Conservation (phyloP, 495 filamentous ascomycete species). For the Echria macrotheca region DNA sequence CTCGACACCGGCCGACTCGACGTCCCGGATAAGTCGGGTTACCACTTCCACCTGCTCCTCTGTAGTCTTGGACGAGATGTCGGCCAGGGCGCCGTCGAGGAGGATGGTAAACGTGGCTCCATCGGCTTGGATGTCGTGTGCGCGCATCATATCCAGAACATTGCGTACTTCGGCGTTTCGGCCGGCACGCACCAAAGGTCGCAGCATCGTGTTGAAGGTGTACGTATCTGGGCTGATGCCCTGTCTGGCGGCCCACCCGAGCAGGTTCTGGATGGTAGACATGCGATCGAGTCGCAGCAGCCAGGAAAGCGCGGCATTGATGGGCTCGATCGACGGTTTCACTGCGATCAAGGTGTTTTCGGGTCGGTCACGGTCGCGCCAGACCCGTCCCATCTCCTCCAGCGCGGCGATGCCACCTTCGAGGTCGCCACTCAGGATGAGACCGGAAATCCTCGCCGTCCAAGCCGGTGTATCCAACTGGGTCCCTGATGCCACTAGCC, state of each 20-base stretch:
- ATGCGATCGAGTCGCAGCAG: constrained; percentile 32
- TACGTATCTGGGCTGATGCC: constrained; percentile 53
- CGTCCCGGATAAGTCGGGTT: constrained; percentile 41
- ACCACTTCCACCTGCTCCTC: constrained; percentile 30
- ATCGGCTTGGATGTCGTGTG: constrained; percentile 29
- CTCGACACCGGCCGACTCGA: constrained; percentile 48
- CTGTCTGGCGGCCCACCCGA: constrained; percentile 54
- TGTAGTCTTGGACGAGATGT: constrained; percentile 12
- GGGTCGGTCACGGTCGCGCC: constrained; percentile 34
- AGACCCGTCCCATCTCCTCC: constrained; percentile 53
- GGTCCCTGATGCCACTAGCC: constrained; percentile 45
- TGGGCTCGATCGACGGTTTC: constrained; percentile 51
- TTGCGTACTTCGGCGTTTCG: constrained; percentile 29
- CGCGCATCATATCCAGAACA: constrained; percentile 39
- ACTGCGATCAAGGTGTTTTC: constrained; percentile 36
- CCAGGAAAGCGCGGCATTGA: constrained; percentile 57
- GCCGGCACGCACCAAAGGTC: constrained; percentile 44
- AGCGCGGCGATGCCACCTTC: constrained; percentile 50
- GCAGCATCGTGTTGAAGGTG: constrained; percentile 67
- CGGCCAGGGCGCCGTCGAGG: constrained; percentile 33
- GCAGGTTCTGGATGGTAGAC: constrained; percentile 37
- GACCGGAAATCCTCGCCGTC: constrained; percentile 57
- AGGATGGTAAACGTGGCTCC: constrained; percentile 40
- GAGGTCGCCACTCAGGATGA: constrained; percentile 44
- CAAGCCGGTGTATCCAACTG: constrained; percentile 53